Evolutionary conservation across 2,329 filamentous ascomycete species (phyloP).

Genomic region (Penicillium sp.): DNA sequence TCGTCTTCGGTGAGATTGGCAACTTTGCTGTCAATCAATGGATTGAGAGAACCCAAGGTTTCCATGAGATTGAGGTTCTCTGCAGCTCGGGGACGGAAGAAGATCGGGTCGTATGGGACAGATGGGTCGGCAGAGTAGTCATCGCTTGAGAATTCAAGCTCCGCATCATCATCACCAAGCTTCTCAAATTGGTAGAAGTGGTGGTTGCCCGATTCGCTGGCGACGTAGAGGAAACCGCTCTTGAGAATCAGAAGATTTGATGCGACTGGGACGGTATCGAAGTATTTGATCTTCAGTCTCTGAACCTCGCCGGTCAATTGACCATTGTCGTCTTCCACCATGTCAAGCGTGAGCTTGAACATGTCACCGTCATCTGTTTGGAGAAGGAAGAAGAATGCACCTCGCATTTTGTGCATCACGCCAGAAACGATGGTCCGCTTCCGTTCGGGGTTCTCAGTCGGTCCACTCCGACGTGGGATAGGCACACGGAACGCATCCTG

Average conservation of each 20-base stretch:
- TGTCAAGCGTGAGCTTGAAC: slow-evolving; percentile 93
- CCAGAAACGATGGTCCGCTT: slow-evolving; percentile 85
- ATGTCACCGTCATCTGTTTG: slow-evolving; percentile 98
- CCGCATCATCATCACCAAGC: slow-evolving; percentile 90
- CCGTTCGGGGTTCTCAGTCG: slow-evolving; percentile 86
- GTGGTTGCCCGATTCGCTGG: slow-evolving; percentile 88
- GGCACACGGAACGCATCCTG: slow-evolving; percentile 84
- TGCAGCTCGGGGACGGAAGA: slow-evolving; percentile 75
- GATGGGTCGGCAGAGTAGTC: slow-evolving; percentile 73
- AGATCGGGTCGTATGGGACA: slow-evolving; percentile 71
- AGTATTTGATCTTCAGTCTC: slow-evolving; percentile 91
- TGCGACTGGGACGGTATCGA: slow-evolving; percentile 89
- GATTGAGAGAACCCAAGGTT: slow-evolving; percentile 84
- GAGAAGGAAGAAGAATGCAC: slow-evolving; percentile 94
- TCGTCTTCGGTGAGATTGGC: slow-evolving; percentile 89
- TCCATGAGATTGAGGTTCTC: slow-evolving; percentile 85
- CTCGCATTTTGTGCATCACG: slow-evolving; percentile 96
- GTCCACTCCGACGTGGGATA: slow-evolving; percentile 80
- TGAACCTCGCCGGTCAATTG: slow-evolving; percentile 78
- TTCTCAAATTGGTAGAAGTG: slow-evolving; percentile 97
- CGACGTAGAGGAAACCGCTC: slow-evolving; percentile 91
- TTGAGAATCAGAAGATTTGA: slow-evolving; percentile 88
- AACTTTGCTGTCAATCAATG: slow-evolving; percentile 85
- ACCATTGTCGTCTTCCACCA: slow-evolving; percentile 75
- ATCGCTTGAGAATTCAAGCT: slow-evolving; percentile 81